Base-by-base conservation (phyloP, 2,329 filamentous ascomycete species). In the Lomentospora prolificans region DNA sequence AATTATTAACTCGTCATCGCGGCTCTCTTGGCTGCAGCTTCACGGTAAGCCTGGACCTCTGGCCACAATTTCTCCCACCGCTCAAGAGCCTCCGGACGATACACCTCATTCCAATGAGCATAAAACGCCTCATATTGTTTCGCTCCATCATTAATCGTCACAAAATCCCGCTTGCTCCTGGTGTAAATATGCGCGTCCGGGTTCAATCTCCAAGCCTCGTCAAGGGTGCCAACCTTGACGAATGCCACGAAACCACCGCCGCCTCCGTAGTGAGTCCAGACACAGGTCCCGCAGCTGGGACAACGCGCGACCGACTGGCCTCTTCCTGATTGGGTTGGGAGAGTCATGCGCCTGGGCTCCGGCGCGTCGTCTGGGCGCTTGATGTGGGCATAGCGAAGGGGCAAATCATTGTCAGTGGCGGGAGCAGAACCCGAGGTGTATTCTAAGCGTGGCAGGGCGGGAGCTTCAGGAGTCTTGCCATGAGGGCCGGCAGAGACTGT, bases 171-270 rank as follows among this genome's bases (percentile, higher is more conserved):
- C 57, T 71, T 74, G 55, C 67, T 71, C 33, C 64, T 61, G 17
- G 66, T 69, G 58, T 64, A 78, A 51, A 76, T 72, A 62, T 78
- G 74, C 17, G 72, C 67, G 61, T 75, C 71, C 1, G 75, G 74
- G 17, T 66, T 64, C 7, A 73, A 60, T 56, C 67, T 61, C 59
- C 66, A 64, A 4, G 68, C 64, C 10, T 62, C 60, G 61, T 75
- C 74, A 51, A 78, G 64, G 10, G 74, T 77, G 2, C 75, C 74
- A 24, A 67, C 70, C 41, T 72, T 69, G 7, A 78, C 60, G 59
- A 70, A 76, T 12, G 64, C 62, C 10, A 70, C 54, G 53, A 64
- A 50, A 6, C 61, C 60, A 2, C 67, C 66, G 8, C 58, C 58
- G 33, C 66, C 67, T 10, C 53, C 65, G 60, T 77, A 78, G 59